Base-by-base conservation (phyloP, 306 rosid species). In the Rosa multiflora region DNA sequence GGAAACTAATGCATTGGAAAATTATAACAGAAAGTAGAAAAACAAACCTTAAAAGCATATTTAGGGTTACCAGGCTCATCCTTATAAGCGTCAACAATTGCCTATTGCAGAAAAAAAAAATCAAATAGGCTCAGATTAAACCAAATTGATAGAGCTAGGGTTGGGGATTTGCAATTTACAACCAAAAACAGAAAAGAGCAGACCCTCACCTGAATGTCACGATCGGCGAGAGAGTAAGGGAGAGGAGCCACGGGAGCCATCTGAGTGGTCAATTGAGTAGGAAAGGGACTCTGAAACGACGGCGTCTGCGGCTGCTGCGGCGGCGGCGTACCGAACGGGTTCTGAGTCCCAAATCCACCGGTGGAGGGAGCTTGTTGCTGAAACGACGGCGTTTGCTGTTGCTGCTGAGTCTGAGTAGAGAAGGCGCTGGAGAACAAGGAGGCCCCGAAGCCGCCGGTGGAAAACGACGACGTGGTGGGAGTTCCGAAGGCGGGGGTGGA, bases 161-260 rank as follows among this genome's bases (percentile, higher is more conserved):
- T 72, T 67, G 15, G 26, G 6, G 47, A 39, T 58, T 35, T 42
- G 43, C 6, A 21, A 13, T 3, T 9, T 3, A 62, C 3, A 72
- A 51, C 37, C 10, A 58, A 46, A 70, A 44, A 0, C 0, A 49
- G n/a, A 26, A 63, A 35, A 12, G 43, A 73, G 12, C 76, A 7
- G 66, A 70, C 10, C 23, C 61, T 79, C 67, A 95, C 99, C 78
- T 91, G 98, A 88, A 95, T 78, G 76, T 95, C 97, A 59, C 96
- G 98, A 87, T 95, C 97, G 48, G 99, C 94, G 14, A 90, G 89
- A 81, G 97, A 95, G 81, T 90, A 93, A 43, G 99, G 88, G 70
- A 93, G 90, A 4, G 98, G 94, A 44, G 97, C 88, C 6, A 96
- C 99, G 2, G 91, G 94, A 56, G 99, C 99, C 98, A 96, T 96